Base-by-base conservation (phyloP, 2,329 filamentous ascomycete species). In the Stagonosporopsis vannaccii region DNA sequence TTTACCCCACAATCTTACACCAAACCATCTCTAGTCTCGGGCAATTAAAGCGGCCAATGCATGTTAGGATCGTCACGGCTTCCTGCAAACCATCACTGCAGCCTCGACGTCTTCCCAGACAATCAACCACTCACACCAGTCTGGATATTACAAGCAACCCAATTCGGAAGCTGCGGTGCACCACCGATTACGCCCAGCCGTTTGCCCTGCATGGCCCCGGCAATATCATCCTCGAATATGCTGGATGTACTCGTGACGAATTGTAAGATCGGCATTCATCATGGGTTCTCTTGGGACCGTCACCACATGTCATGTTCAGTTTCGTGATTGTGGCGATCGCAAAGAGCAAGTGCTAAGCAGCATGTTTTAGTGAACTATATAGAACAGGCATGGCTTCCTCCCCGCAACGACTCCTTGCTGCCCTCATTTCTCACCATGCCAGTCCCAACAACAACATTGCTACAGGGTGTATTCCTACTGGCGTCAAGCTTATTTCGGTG, bases 161-260 rank as follows among this genome's bases (percentile, higher is more conserved):
- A 53, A 61, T 58, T 39, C n/a, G 58, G 55, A 58, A 55, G 50
- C 44, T 60, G 41, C 32, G 51, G 26, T 55, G 42, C 51, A 59
- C 57, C 40, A 56, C 40, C 23, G 25, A 54, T 33, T 53, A 58
- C 49, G 43, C 55, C 58, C 45, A 56, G 37, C 54, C 17, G 45
- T 35, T 48, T 42, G 49, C 55, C 58, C 59, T 58, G 51, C 50
- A 59, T 47, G 46, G 30, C 47, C 48, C 51, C 53, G 35, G 56
- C 56, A 58, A 53, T 57, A 60, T 56, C 56, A 36, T 30, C 46
- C 36, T 41, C 53, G 19, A 42, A 36, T 26, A 54, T 58, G 50
- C 59, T 70, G 67, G 57, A 67, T 51, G 62, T 58, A 59, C 67
- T 71, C 63, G 66, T 72, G 66, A 70, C 68, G 45, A 63, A 64